Conservation (phyloP, 2,329 filamentous ascomycete genomes). For the Cryphonectria naterciae region DNA sequence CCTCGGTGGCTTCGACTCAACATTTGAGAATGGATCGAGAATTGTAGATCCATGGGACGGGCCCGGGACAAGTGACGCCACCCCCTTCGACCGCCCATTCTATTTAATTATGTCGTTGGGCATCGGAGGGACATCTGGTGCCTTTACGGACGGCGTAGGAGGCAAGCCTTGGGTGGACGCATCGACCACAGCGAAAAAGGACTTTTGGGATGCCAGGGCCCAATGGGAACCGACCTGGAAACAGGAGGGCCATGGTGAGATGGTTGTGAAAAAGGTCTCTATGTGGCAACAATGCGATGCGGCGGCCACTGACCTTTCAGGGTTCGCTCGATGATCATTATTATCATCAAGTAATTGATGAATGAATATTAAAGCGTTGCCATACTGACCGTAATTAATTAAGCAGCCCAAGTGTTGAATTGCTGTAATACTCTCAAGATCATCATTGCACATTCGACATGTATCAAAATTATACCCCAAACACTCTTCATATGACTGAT, state of each 20-base stretch:
- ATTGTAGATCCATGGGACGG: constrained; percentile 23
- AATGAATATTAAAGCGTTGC: neutral
- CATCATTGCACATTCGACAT: no score
- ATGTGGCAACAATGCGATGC: constrained; percentile 30
- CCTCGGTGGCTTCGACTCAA: constrained; percentile 19
- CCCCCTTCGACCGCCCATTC: constrained; percentile 19
- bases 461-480: no score
- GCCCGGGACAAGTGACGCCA: constrained; percentile 8
- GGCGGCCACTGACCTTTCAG: constrained; percentile 1
- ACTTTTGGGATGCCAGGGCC: constrained; percentile 27
- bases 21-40: constrained; percentile 21
- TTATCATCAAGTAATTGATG: neutral
- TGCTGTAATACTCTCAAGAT: no score
- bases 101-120: constrained; percentile 9
- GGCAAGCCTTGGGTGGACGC: constrained; percentile 29
- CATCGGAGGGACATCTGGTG: constrained; percentile 8
- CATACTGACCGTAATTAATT: neutral
- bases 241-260: constrained; percentile 2
- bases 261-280: constrained; percentile 14
- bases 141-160: constrained; percentile 22
- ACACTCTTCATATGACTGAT: no score
- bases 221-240: constrained; percentile 17
- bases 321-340: neutral
- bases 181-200: constrained; percentile 17
- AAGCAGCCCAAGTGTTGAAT: no score